phyloP scores from a whole-genome alignment of 352 stramenopile genomes.

The Plasmopara halstedii region DNA sequence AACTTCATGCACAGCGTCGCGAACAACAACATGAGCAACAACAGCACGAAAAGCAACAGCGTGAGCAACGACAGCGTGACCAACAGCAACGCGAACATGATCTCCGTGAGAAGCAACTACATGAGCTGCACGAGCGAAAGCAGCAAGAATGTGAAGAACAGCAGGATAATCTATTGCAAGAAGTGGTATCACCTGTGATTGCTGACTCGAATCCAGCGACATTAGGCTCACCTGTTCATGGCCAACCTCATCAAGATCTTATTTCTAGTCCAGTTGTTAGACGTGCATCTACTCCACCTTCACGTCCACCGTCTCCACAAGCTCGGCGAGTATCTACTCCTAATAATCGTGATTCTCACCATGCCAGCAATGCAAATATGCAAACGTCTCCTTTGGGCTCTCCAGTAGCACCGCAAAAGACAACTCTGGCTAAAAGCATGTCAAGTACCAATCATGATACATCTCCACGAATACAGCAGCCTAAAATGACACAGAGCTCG shows the following conservation, averaged over 20 bases:
- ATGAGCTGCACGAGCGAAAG: slow-evolving; percentile 9
- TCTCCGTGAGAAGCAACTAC: slow-evolving; percentile 6
- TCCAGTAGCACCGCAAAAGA: slow-evolving; percentile 8
- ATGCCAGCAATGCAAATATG: slow-evolving; percentile 9
- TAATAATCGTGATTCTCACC: slow-evolving; percentile 10
- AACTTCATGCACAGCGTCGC: slow-evolving; percentile 6
- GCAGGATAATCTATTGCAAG: slow-evolving; percentile 11
- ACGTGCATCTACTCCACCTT: slow-evolving; percentile 18
- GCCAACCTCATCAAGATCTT: slow-evolving; percentile 7
- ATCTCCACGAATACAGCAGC: slow-evolving; percentile 16
- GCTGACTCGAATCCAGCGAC: slow-evolving; percentile 18
- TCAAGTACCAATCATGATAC: slow-evolving; percentile 14
- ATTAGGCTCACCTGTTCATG: slow-evolving; percentile 6
- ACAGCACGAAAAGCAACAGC: slow-evolving; percentile 7
- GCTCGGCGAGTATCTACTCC: slow-evolving; percentile 7
- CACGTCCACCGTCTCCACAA: slow-evolving; percentile 22
- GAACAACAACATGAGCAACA: slow-evolving; percentile 13
- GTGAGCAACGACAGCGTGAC: slow-evolving; percentile 12
- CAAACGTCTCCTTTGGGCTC: slow-evolving; percentile 18
- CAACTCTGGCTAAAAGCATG: neutral
- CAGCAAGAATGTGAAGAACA: slow-evolving; percentile 14
- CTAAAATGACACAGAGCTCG: slow-evolving; percentile 9
- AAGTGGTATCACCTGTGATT: slow-evolving; percentile 28
- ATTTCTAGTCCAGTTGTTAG: slow-evolving; percentile 22
- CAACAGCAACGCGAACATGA: slow-evolving; percentile 8